Conservation (phyloP, 352 stramenopile genomes). For the Globisporangium cylindrosporum region DNA sequence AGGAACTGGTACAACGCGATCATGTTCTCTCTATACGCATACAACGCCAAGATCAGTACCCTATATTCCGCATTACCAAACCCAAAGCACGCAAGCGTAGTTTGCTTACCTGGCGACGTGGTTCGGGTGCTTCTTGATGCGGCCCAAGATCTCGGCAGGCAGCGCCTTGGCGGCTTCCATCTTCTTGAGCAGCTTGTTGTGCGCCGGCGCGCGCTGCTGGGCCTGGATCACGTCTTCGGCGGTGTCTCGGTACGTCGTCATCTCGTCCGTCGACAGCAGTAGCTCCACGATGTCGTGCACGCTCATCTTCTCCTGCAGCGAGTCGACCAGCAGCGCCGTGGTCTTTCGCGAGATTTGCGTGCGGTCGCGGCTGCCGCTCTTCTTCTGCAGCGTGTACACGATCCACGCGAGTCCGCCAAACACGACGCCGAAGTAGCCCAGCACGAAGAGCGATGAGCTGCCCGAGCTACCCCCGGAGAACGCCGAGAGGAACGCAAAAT, state of each 20-base stretch:
- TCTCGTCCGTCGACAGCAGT: constrained; percentile 73
- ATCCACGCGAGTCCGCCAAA: constrained; percentile 60
- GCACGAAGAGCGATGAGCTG: constrained; percentile 56
- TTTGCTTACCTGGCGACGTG: constrained; percentile 39
- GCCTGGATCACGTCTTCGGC: constrained; percentile 41
- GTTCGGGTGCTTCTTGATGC: constrained; percentile 79
- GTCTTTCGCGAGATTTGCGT: constrained; percentile 60
- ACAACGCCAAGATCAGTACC: not conserved
- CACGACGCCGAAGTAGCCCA: constrained; percentile 66
- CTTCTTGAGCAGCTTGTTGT: constrained; percentile 82
- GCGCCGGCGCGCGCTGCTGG: constrained; percentile 53
- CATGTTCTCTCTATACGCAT: constrained; percentile 60
- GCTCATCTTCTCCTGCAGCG: constrained; percentile 69
- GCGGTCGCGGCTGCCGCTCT: constrained; percentile 51
- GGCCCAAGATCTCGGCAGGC: constrained; percentile 48
- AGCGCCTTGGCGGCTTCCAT: constrained; percentile 71
- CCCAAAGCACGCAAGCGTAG: not conserved
- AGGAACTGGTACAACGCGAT: constrained; percentile 80
- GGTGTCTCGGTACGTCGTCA: constrained; percentile 39
- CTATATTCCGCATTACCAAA: not conserved
- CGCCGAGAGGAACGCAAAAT: constrained; percentile 63
- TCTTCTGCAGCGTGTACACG: constrained; percentile 59
- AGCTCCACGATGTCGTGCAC: constrained; percentile 80
- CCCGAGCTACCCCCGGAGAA: constrained; percentile 39
- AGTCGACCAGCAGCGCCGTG: constrained; percentile 37